Evolutionary conservation across 2,329 filamentous ascomycete genomes (phyloP).

Genomic region (Cyclaneusma minus): DNA sequence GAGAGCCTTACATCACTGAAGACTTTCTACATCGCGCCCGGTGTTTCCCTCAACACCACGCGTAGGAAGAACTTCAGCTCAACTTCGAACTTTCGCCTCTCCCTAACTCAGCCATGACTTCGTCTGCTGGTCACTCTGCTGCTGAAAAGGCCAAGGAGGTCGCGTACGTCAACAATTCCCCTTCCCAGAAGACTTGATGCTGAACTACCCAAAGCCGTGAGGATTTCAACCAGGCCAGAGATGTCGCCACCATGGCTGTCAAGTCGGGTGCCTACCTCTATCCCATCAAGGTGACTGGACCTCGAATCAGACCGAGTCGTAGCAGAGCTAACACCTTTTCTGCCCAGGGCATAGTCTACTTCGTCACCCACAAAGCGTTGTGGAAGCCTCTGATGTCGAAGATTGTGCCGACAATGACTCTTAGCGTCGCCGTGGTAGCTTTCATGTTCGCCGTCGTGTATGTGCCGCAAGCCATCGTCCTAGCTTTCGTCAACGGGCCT

Average conservation of each 20-base stretch:
- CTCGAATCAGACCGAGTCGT: slow-evolving; percentile 1
- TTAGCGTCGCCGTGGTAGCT: slow-evolving; percentile 57
- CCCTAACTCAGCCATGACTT: too few relatives aligned
- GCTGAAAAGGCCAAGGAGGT: slow-evolving; percentile 17
- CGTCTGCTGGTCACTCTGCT: too few relatives aligned
- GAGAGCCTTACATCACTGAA: too few relatives aligned
- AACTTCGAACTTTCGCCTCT: too few relatives aligned
- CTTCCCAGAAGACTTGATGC: slow-evolving; percentile 4
- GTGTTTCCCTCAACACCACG: too few relatives aligned
- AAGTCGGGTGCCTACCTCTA: slow-evolving; percentile 73
- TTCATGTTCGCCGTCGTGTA: slow-evolving; percentile 86
- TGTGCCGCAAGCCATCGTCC: slow-evolving; percentile 64
- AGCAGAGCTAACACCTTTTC: slow-evolving; percentile 4
- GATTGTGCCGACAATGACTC: slow-evolving; percentile 44
- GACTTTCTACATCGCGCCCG: too few relatives aligned
- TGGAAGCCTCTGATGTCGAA: slow-evolving; percentile 43
- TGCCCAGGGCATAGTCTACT: slow-evolving; percentile 42
- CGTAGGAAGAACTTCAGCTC: too few relatives aligned
- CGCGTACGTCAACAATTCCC: slow-evolving; percentile 13
- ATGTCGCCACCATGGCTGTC: slow-evolving; percentile 50
- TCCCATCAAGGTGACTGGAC: slow-evolving; percentile 47
- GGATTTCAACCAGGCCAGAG: slow-evolving; percentile 53
- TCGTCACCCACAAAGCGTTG: slow-evolving; percentile 35
- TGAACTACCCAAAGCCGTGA: slow-evolving; percentile 33
- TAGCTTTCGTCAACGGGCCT: slow-evolving; percentile 75